phyloP scores from a whole-genome alignment of 2,329 filamentous ascomycete genomes.

The Colletotrichum tamarilloi region DNA sequence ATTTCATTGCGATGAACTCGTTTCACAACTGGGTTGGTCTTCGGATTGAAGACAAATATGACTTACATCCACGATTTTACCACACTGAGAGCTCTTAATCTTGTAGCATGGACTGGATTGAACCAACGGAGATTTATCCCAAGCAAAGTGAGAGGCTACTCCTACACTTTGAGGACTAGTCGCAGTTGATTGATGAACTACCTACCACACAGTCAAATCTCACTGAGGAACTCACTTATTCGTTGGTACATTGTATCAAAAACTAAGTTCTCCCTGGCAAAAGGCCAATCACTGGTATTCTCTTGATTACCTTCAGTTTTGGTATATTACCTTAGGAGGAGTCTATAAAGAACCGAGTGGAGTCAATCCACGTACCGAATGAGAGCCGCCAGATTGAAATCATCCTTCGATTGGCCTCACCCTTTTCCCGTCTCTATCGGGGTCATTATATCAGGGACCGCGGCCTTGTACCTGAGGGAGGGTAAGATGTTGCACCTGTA shows the following conservation, averaged over 20 bases:
- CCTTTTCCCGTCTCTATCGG: neutral
- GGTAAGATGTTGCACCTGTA: neutral
- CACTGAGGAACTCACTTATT: too few species aligned
- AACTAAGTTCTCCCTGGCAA: too few species aligned
- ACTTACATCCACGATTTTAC: too few species aligned
- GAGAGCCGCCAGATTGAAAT: neutral
- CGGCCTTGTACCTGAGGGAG: neutral
- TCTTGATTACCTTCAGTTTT: neutral
- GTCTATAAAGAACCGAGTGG: neutral
- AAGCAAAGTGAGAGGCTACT: too few species aligned
- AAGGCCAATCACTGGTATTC: too few species aligned
- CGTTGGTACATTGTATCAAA: too few species aligned
- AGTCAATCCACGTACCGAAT: neutral
- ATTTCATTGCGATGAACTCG: conserved; percentile 1
- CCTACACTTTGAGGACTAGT: too few species aligned
- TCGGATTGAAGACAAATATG: neutral
- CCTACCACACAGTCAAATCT: too few species aligned
- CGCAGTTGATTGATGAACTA: too few species aligned
- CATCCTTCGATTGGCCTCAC: neutral
- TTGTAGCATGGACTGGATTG: too few species aligned
- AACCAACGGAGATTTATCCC: too few species aligned
- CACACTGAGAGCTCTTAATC: too few species aligned
- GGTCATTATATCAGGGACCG: neutral
- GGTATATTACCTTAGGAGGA: neutral
- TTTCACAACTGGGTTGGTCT: neutral